Evolutionary conservation across 495 filamentous ascomycete species (phyloP).

Genomic region (Poronia punctata): DNA sequence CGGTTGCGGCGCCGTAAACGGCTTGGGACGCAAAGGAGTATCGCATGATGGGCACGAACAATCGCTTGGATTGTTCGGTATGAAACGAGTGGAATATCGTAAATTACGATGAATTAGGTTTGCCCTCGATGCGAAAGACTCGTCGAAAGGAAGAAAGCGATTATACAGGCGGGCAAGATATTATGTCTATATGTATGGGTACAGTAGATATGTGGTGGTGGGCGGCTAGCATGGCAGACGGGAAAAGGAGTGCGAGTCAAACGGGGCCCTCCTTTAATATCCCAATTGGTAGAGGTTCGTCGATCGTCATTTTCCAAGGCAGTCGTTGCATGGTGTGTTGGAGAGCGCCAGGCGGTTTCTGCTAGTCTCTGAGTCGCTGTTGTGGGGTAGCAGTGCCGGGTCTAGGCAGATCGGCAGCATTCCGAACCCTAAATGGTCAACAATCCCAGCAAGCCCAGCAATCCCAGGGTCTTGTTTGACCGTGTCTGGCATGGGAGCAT

Average conservation of each 20-base stretch:
- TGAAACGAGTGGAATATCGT: not conserved
- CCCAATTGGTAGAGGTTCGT: conserved; percentile 5
- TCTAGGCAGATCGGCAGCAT: conserved; percentile 8
- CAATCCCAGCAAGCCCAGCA: not conserved
- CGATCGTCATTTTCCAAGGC: conserved; percentile 9
- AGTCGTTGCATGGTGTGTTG: not conserved
- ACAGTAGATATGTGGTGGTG: too few species aligned
- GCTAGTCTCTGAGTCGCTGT: conserved; percentile 6
- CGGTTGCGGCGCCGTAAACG: conserved; percentile 23
- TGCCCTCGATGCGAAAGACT: conserved; percentile 1
- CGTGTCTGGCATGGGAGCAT: conserved; percentile 2
- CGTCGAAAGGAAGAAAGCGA: conserved; percentile 3
- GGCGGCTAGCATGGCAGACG: conserved; percentile 2
- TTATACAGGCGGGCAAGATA: conserved; percentile 5
- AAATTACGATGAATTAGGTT: conserved; percentile 7
- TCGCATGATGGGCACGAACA: conserved; percentile 16
- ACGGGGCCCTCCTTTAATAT: conserved; percentile 12
- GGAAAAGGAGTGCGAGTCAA: conserved; percentile 3
- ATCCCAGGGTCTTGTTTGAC: conserved; percentile 3
- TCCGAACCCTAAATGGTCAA: too few species aligned
- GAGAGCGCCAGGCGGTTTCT: conserved; percentile 5
- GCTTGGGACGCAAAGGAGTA: conserved; percentile 18
- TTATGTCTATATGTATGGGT: too few species aligned
- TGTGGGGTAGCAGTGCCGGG: conserved; percentile 1
- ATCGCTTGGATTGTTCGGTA: conserved; percentile 10